phyloP scores from a whole-genome alignment of 108 stramenopile species.

The Mediolabrus comicus region DNA sequence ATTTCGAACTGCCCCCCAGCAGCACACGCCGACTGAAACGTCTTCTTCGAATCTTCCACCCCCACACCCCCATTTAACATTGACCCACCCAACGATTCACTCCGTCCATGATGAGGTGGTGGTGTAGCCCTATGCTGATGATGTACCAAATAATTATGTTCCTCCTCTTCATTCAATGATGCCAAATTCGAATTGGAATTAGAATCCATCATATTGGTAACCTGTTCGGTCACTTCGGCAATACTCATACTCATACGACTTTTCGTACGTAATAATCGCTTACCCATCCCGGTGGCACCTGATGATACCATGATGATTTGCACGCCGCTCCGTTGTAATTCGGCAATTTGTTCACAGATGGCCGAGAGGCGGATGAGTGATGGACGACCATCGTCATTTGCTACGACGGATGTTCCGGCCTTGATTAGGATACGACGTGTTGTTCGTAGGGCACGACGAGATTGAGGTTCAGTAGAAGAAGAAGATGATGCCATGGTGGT shows the following conservation, averaged over 20 bases:
- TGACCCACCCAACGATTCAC: neutral
- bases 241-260: conserved; percentile 63
- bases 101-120: no score
- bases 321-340: conserved; percentile 68
- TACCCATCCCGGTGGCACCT: conserved; percentile 89
- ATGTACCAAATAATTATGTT: neutral
- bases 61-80: neutral
- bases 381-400: conserved; percentile 87
- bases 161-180: conserved; percentile 5
- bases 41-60: conserved; percentile 66
- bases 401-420: conserved; percentile 89
- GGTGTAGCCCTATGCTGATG: conserved; percentile 43
- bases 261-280: conserved; percentile 72
- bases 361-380: conserved; percentile 88
- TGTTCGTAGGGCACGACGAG: conserved; percentile 59
- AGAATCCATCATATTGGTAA: no score
- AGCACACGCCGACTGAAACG: conserved; percentile 91
- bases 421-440: conserved; percentile 83
- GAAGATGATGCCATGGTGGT: neutral
- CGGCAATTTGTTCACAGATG: conserved; percentile 87
- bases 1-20: conserved; percentile 98
- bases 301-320: conserved; percentile 81
- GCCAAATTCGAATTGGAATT: neutral
- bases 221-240: conserved; percentile 37
- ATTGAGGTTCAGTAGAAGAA: conserved; percentile 17